Evolutionary conservation across 257 asterid species (phyloP).

Genomic region (Cruciata laevipes): DNA sequence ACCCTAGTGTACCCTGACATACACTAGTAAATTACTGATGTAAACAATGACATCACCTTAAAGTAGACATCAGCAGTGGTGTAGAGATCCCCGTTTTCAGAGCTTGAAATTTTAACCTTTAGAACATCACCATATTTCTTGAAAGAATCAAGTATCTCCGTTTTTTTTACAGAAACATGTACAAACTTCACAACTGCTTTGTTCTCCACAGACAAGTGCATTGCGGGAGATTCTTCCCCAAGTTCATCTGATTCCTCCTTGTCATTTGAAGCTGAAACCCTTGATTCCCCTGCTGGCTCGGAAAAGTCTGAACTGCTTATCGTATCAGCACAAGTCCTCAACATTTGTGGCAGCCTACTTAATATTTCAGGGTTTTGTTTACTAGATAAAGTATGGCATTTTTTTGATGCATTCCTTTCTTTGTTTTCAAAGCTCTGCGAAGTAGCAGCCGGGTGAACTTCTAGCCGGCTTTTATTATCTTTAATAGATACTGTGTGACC

Average conservation of each 20-base stretch:
- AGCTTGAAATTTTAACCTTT: conserved; percentile 25
- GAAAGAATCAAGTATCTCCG: conserved; percentile 5
- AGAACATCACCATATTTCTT: conserved; percentile 32
- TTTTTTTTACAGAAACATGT: background rate
- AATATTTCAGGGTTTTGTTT: background rate
- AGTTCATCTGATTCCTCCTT: conserved; percentile 19
- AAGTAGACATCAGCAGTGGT: conserved; percentile 37
- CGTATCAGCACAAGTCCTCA: conserved; percentile 19
- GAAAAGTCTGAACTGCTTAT: conserved; percentile 12
- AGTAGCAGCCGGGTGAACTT: background rate
- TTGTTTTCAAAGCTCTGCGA: conserved; percentile 6
- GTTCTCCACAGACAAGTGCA: conserved; percentile 22
- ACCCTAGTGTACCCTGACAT: background rate
- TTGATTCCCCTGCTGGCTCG: conserved; percentile 12
- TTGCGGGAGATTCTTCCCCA: conserved; percentile 9
- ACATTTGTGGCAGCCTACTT: conserved; percentile 9
- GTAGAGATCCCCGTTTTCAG: conserved; percentile 13
- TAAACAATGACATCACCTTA: conserved; percentile 27
- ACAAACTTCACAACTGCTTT: conserved; percentile 41
- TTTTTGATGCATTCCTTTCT: conserved; percentile 8
- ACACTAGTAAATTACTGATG: background rate
- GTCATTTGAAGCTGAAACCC: conserved; percentile 17
- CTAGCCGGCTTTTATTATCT: background rate
- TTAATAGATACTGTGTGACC: too few species aligned
- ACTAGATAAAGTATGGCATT: background rate